phyloP scores from a whole-genome alignment of 2,329 filamentous ascomycete species.

The Xylariaceae sp. region DNA sequence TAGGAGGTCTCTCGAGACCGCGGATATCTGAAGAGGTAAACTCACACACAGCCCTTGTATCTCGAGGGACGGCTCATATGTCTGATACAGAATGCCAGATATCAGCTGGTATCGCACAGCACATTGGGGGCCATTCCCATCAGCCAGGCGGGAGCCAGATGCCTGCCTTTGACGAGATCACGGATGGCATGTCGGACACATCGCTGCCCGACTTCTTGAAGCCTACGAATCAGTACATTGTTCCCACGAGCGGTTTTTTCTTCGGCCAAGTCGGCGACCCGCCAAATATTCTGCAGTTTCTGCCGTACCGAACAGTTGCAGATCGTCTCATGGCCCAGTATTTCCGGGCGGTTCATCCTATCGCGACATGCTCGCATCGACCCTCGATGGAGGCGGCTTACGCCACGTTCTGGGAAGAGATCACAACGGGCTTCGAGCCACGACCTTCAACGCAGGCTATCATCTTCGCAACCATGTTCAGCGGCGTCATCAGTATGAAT shows the following conservation, averaged over 20 bases:
- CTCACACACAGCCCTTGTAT: conserved; percentile 5
- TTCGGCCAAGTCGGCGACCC: conserved; percentile 52
- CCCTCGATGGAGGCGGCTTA: conserved; percentile 65
- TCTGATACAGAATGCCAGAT: conserved; percentile 29
- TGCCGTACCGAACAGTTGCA: conserved; percentile 55
- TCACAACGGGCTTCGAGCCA: conserved; percentile 57
- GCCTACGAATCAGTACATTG: conserved; percentile 62
- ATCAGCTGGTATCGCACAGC: conserved; percentile 34
- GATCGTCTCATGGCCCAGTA: conserved; percentile 64
- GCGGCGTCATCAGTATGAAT: conserved; percentile 62
- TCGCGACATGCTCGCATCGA: conserved; percentile 64
- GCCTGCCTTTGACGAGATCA: conserved; percentile 25
- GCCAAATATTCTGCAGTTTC: conserved; percentile 53
- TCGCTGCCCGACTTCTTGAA: conserved; percentile 53
- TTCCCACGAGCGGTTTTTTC: conserved; percentile 63
- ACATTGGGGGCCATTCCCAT: conserved; percentile 21
- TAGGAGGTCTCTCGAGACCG: conserved; percentile 68
- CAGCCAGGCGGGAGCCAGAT: conserved; percentile 22
- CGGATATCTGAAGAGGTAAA: conserved; percentile 66
- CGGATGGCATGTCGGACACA: conserved; percentile 26
- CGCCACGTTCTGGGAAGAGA: conserved; percentile 59
- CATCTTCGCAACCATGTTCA: conserved; percentile 66
- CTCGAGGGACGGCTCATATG: not conserved
- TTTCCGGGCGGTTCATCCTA: conserved; percentile 62
- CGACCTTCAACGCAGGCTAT: conserved; percentile 62